A percentile compares a stretch with the other conserved stretches of the same genome.
Evolutionary conservation across 176 grass and related monocot genomes (phyloP).

Genomic region (Tuctoria greenei): DNA sequence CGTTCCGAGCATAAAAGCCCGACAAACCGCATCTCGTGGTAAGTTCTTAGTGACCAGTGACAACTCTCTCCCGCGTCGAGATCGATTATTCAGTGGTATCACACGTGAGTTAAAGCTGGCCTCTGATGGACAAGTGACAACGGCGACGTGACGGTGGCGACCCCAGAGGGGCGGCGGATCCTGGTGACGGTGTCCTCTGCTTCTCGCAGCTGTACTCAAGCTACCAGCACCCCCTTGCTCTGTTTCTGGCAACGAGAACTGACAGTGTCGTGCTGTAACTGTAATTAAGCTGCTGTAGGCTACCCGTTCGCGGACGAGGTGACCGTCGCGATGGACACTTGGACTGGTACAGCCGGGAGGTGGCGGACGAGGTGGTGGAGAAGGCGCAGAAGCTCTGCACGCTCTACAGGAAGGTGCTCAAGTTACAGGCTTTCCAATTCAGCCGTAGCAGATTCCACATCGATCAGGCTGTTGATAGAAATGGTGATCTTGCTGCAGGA

Average conservation of each 20-base stretch:
- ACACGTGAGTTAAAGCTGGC: neutral
- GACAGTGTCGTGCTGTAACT: neutral
- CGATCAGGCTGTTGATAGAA: neutral
- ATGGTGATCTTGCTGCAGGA: neutral
- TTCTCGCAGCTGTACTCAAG: neutral
- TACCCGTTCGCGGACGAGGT: conserved; percentile 62
- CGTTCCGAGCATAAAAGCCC: conserved; percentile 1
- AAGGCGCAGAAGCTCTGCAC: conserved; percentile 67
- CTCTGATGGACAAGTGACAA: neutral
- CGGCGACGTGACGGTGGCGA: conserved; percentile 17
- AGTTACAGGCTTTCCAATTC: neutral
- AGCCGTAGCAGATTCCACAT: neutral
- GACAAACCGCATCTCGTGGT: neutral
- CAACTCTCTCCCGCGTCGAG: too few relatives aligned
- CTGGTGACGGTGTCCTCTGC: conserved; percentile 55
- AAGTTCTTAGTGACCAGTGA: neutral
- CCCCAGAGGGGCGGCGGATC: conserved; percentile 41
- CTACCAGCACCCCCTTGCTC: neutral
- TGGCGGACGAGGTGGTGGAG: conserved; percentile 64
- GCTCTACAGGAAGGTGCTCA: conserved; percentile 44
- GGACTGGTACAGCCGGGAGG: conserved; percentile 66
- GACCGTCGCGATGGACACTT: conserved; percentile 55
- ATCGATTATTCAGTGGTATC: neutral
- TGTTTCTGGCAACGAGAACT: neutral
- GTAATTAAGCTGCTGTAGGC: conserved; percentile 33